Evolutionary conservation across 2,329 filamentous ascomycete species (phyloP).

Genomic region (Alternaria sp.): DNA sequence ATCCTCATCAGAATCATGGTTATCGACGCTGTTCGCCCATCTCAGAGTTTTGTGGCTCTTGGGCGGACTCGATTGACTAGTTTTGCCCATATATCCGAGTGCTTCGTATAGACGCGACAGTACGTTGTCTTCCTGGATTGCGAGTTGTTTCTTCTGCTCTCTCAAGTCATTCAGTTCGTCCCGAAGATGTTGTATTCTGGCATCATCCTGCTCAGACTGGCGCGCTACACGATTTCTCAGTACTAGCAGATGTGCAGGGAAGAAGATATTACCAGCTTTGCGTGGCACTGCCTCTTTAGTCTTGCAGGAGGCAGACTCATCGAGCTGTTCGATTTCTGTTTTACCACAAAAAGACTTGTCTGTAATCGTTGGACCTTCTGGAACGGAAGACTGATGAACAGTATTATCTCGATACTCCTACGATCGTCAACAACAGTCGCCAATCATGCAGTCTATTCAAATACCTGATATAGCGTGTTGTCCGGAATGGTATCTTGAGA

Average conservation of each 20-base stretch:
- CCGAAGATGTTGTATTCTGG: not conserved
- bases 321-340: not conserved
- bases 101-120: not conserved
- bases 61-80: not conserved
- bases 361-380: not conserved
- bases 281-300: not conserved
- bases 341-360: not conserved
- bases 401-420: conserved; percentile 3
- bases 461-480: conserved; percentile 4
- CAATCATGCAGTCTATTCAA: not conserved
- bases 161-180: not conserved
- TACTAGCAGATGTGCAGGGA: not conserved
- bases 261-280: not conserved
- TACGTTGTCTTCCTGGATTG: not conserved
- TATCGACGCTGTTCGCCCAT: not conserved
- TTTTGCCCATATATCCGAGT: not conserved
- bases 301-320: not conserved
- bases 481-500: conserved; percentile 8
- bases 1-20: not conserved
- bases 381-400: not conserved
- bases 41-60: not conserved
- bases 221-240: not conserved
- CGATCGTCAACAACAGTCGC: not conserved
- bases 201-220: not conserved
- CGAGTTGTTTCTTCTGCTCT: not conserved